These are phyloP conservation scores for Acacia acuminata DNA, from an alignment of 306 rosid species.

Conservation along the genomic window DNA sequence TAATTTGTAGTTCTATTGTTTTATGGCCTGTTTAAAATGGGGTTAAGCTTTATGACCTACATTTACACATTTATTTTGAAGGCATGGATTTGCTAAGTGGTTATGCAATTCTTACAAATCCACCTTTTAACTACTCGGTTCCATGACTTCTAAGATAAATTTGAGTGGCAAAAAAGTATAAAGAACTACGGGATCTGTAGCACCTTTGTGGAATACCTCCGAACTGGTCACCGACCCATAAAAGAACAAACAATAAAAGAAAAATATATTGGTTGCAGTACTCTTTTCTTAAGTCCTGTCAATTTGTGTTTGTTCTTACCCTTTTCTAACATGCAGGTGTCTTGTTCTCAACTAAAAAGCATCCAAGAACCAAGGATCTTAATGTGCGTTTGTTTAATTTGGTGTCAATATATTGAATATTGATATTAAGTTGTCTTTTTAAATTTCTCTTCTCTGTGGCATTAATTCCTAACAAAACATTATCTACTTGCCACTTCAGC, in stretches of 20 bases:
- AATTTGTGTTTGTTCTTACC: conserved; percentile 21
- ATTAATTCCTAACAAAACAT: conserved; percentile 5
- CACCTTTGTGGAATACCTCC: not conserved
- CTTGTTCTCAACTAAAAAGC: conserved; percentile 89
- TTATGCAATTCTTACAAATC: not conserved
- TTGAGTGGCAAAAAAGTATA: not conserved
- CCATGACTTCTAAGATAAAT: not conserved
- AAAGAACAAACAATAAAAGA: not conserved
- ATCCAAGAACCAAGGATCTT: conserved; percentile 93
- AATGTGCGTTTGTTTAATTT: conserved; percentile 59
- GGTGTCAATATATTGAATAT: conserved; percentile 11
- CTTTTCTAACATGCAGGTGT: conserved; percentile 63
- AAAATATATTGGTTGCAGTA: not conserved
- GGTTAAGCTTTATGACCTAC: conserved; percentile 8
- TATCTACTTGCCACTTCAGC: conserved; percentile 46
- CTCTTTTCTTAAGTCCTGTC: not conserved
- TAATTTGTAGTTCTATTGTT: not conserved
- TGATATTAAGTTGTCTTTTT: conserved; percentile 23
- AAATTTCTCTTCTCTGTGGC: conserved; percentile 32
- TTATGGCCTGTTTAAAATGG: not conserved
- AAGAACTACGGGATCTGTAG: not conserved
- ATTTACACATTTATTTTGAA: conserved; percentile 9
- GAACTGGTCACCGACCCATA: not conserved
- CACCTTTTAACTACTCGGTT: not conserved
- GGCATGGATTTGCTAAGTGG: conserved; percentile 8